Evolutionary conservation across 192 early-diverging fungal genomes (phyloP).

Genomic region (Thamnidium elegans): DNA sequence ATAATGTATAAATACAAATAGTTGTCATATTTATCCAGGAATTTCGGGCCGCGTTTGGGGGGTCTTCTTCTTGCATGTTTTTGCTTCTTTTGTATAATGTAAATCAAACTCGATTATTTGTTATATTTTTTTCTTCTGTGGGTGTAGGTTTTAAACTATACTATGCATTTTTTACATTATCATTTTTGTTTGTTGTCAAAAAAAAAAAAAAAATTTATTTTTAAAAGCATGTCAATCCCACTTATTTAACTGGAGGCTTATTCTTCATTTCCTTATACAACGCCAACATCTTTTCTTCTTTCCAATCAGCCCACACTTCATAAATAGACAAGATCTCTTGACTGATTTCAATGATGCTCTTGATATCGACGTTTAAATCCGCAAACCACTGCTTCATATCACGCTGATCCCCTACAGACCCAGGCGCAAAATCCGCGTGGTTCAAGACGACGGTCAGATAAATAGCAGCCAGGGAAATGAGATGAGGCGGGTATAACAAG

Average conservation of each 20-base stretch:
- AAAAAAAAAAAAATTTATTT: too few relatives aligned
- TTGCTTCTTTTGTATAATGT: too few relatives aligned
- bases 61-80: too few relatives aligned
- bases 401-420: conserved; percentile 41
- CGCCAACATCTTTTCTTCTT: conserved; percentile 53
- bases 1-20: too few relatives aligned
- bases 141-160: too few relatives aligned
- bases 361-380: conserved; percentile 76
- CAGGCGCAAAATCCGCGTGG: conserved; percentile 39
- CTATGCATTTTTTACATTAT: too few relatives aligned
- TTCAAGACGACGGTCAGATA: conserved; percentile 67
- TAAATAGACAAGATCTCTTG: conserved; percentile 76
- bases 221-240: too few relatives aligned
- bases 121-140: too few relatives aligned
- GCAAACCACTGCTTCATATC: conserved; percentile 81
- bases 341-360: conserved; percentile 70
- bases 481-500: conserved; percentile 85
- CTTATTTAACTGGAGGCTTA: conserved; percentile 5
- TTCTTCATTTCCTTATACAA: conserved; percentile 43
- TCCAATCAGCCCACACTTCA: conserved; percentile 62
- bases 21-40: too few relatives aligned
- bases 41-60: too few relatives aligned
- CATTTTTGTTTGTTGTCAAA: too few relatives aligned
- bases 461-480: conserved; percentile 80
- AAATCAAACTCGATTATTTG: too few relatives aligned